Percentiles rank a stretch among this genome's conserved stretches.
phyloP scores from a whole-genome alignment of 345 rosid species.

The Nephelium lappaceum region DNA sequence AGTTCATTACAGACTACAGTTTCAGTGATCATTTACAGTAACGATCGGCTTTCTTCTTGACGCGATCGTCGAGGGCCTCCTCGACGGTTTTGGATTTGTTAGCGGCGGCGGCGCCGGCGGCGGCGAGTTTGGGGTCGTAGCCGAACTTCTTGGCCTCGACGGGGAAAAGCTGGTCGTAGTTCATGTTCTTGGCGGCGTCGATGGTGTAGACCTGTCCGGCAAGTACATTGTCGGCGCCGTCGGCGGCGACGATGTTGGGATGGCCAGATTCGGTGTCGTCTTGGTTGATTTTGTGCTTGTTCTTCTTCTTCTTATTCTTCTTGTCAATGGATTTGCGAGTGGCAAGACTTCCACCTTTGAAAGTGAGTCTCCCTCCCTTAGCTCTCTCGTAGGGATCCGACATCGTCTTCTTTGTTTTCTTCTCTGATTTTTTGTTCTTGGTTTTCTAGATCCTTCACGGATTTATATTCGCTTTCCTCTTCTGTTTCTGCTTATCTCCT shows the following conservation, averaged over 20 bases:
- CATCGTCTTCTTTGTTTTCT: slow-evolving; percentile 31
- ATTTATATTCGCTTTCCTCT: background rate
- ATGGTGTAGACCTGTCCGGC: slow-evolving; percentile 58
- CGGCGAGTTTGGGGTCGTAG: slow-evolving; percentile 58
- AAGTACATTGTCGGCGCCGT: slow-evolving; percentile 16
- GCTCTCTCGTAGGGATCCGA: slow-evolving; percentile 76
- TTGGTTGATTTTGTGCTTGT: slow-evolving; percentile 35
- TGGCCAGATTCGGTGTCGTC: slow-evolving; percentile 18
- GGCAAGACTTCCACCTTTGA: slow-evolving; percentile 80
- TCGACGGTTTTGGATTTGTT: slow-evolving; percentile 43
- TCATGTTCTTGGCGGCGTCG: slow-evolving; percentile 82
- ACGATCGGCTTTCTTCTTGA: slow-evolving; percentile 95
- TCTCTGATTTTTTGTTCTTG: background rate
- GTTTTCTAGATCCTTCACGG: background rate
- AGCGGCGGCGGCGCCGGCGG: background rate
- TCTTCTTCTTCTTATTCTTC: slow-evolving; percentile 62
- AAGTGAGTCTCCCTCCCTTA: slow-evolving; percentile 68
- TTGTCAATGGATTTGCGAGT: slow-evolving; percentile 66
- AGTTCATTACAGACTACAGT: slow-evolving; percentile 7
- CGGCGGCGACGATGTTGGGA: slow-evolving; percentile 26
- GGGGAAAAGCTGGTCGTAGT: slow-evolving; percentile 86
- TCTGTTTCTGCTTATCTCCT: no score
- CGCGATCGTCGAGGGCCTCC: slow-evolving; percentile 92
- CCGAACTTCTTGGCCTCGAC: slow-evolving; percentile 85
- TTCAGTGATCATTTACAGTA: slow-evolving; percentile 66